Conservation (phyloP, 306 rosid species). For the Inga oerstediana region DNA sequence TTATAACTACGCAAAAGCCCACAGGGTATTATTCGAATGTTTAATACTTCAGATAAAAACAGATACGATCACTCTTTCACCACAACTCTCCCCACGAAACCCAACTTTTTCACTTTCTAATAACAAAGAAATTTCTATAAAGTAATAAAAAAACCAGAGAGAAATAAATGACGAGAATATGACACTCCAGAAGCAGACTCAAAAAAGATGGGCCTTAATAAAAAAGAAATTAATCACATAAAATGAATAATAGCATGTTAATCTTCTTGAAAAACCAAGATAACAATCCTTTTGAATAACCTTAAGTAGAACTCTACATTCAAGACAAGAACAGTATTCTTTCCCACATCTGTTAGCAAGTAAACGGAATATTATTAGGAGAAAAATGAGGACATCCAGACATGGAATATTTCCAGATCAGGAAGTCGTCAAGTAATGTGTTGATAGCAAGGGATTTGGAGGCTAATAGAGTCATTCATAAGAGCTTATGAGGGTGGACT, state of each 20-base stretch:
- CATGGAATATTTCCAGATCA: background rate
- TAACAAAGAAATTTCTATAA: no score
- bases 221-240: background rate
- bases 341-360: background rate
- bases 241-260: background rate
- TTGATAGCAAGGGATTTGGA: background rate
- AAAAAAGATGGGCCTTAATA: background rate
- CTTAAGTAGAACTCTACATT: background rate
- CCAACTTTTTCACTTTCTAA: background rate
- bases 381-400: background rate
- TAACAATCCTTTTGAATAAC: background rate
- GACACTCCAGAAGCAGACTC: background rate
- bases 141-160: no score
- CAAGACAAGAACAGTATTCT: background rate
- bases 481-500: background rate
- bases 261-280: background rate
- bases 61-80: background rate
- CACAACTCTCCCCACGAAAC: background rate
- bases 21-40: background rate
- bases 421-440: background rate
- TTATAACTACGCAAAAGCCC: background rate
- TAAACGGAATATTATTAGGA: background rate
- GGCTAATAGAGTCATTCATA: background rate
- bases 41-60: background rate
- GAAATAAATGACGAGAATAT: no score